Evolutionary conservation across 2,329 filamentous ascomycete genomes (phyloP), one percentile per base, ranked within the genome.

Genomic region (Aspergillus neoniger): DNA sequence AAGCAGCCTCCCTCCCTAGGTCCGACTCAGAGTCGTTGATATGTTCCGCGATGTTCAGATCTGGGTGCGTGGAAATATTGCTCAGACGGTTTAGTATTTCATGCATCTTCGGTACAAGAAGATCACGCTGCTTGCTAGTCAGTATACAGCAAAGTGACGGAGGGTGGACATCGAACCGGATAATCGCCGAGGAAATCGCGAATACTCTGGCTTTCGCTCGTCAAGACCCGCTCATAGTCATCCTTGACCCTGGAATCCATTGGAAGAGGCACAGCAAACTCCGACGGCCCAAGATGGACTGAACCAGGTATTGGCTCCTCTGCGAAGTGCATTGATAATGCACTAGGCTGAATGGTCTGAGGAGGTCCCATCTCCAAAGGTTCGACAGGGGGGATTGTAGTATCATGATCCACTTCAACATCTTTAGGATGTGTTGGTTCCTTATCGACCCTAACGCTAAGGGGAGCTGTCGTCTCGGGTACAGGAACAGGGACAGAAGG

Each of bases 231-330:
- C 56, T 78, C 75, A 56, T 79, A 79, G 56, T 77, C 75, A 61
- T 78, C 76, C 53, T 79, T 79, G 3, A 79, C 72, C 38, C 77
- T 71, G 21, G 77, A 76, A 62, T 79, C 77, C 76, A 79, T 79
- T 0, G 77, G 76, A 51, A 79, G 72, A 5, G 75, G 72, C 7
- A 79, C 67, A 17, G 75, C 77, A 62, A 76, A 79, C 61, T 79
- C 77, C 12, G 69, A 72, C 10, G 74, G 70, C 2, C 76, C 76
- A 53, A 79, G 72, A 19, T 69, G 65, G 32, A 78, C 66, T 19
- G 74, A 73, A 8, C 73, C 73, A 17, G 71, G 73, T 14, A 58
- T 39, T n/a, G 55, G 39, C 44, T 73, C 64, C 48, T 74, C 71
- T 9, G 60, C 52, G 41, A 67, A 62, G 7, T 55, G 65, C 10